Conservation (phyloP, 2,329 filamentous ascomycete species). For the Xylariaceae sp. region DNA sequence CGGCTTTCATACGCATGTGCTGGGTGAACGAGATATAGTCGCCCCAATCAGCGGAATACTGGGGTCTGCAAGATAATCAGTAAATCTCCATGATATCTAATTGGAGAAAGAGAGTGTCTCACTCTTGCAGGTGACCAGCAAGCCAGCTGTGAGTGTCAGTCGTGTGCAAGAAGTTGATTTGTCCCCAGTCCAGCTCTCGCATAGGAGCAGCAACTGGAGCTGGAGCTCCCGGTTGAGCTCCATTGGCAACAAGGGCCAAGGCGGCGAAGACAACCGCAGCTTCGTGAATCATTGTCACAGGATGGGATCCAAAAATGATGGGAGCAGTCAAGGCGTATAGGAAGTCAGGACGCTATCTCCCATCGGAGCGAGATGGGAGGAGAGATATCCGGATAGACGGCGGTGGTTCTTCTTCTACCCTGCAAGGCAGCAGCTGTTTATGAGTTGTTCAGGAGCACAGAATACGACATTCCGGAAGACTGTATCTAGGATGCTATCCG, state of each 20-base stretch:
- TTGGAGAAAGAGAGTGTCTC: conserved; percentile 28
- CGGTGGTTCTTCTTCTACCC: background rate
- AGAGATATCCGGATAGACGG: background rate
- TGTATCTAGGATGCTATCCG: background rate
- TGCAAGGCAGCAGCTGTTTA: background rate
- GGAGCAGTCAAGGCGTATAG: background rate
- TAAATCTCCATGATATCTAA: background rate
- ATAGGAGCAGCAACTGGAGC: conserved; percentile 73
- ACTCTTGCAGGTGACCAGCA: conserved; percentile 88
- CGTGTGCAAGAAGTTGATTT: conserved; percentile 95
- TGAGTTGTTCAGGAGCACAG: background rate
- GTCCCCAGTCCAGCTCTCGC: conserved; percentile 81
- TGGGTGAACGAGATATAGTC: conserved; percentile 92
- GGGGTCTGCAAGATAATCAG: conserved; percentile 50
- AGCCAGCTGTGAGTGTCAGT: conserved; percentile 97
- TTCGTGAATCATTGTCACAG: conserved; percentile 29
- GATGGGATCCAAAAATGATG: background rate
- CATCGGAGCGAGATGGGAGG: conserved; percentile 8
- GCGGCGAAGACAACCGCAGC: conserved; percentile 35
- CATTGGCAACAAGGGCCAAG: conserved; percentile 37
- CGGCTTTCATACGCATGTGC: conserved; percentile 73
- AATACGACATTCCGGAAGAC: background rate
- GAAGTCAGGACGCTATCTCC: background rate
- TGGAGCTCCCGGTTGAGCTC: conserved; percentile 75
- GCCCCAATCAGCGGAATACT: conserved; percentile 95